Evolutionary conservation across 2,329 filamentous ascomycete species (phyloP).

Genomic region (Ophiostoma ulmi): DNA sequence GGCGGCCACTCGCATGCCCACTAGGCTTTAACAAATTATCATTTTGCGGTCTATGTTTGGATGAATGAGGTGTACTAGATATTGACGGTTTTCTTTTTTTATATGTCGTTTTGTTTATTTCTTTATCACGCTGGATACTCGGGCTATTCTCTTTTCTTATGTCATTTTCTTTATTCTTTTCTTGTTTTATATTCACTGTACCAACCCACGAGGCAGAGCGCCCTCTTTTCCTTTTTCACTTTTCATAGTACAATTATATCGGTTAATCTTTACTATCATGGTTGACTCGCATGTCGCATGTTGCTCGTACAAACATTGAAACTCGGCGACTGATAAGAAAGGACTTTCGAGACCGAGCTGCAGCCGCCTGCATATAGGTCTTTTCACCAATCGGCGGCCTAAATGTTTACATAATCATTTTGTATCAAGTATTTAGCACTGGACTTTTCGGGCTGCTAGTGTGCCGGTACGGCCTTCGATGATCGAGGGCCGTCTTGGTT

Average conservation of each 20-base stretch:
- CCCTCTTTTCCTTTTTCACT: background rate
- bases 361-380: no score
- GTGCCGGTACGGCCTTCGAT: background rate
- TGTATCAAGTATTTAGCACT: background rate
- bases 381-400: background rate
- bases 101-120: background rate
- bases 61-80: background rate
- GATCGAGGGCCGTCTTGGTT: background rate
- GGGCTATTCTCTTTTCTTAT: constrained; percentile 1
- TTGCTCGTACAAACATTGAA: no score
- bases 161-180: background rate
- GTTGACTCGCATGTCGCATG: no score
- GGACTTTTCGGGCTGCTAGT: background rate
- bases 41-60: background rate
- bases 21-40: background rate
- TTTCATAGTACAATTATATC: background rate
- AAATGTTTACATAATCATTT: background rate
- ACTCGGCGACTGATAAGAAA: no score
- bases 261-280: background rate
- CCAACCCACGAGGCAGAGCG: background rate
- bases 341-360: no score
- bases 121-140: background rate
- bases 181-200: background rate
- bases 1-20: constrained; percentile 26
- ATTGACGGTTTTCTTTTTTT: background rate